Conservation (phyloP, 2,329 filamentous ascomycete genomes). For the Incumbomyces delicatus region DNA sequence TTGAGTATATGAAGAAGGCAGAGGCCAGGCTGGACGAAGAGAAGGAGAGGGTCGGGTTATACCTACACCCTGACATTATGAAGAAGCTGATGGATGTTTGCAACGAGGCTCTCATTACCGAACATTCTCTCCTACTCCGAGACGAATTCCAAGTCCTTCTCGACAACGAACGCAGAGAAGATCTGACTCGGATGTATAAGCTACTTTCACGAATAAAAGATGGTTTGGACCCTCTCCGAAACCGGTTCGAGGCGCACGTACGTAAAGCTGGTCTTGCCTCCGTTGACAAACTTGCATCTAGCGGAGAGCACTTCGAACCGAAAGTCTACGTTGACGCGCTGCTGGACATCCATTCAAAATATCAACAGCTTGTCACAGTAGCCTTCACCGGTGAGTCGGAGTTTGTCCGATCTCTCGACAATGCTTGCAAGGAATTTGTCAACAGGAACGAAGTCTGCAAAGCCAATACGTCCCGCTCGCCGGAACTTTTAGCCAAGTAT, state of each 20-base stretch:
- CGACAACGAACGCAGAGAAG: conserved; percentile 88
- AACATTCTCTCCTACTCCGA: conserved; percentile 73
- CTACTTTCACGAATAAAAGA: conserved; percentile 81
- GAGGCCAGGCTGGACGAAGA: conserved; percentile 83
- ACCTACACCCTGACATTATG: conserved; percentile 83
- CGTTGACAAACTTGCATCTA: conserved; percentile 80
- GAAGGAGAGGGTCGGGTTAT: conserved; percentile 84
- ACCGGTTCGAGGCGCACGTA: conserved; percentile 85
- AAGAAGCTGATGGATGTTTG: conserved; percentile 75
- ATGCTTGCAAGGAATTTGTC: conserved; percentile 95
- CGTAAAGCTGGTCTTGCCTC: conserved; percentile 78
- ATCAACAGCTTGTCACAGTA: conserved; percentile 79
- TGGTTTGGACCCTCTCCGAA: conserved; percentile 77
- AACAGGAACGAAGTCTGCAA: conserved; percentile 97
- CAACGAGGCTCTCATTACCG: conserved; percentile 78
- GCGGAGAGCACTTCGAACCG: conserved; percentile 83
- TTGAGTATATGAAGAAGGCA: conserved; percentile 99
- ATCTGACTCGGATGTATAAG: conserved; percentile 94
- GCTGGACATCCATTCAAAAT: conserved; percentile 87
- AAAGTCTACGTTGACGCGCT: conserved; percentile 95
- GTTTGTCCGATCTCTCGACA: conserved; percentile 91
- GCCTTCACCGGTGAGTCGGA: conserved; percentile 94
- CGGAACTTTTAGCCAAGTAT: conserved; percentile 90
- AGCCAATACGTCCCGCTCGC: conserved; percentile 83
- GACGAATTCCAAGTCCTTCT: conserved; percentile 94